A percentile compares a stretch with the other conserved stretches of the same genome.
Evolutionary conservation across 208 protist species (phyloP).

Genomic region (Endotrypanum monterogeii): DNA sequence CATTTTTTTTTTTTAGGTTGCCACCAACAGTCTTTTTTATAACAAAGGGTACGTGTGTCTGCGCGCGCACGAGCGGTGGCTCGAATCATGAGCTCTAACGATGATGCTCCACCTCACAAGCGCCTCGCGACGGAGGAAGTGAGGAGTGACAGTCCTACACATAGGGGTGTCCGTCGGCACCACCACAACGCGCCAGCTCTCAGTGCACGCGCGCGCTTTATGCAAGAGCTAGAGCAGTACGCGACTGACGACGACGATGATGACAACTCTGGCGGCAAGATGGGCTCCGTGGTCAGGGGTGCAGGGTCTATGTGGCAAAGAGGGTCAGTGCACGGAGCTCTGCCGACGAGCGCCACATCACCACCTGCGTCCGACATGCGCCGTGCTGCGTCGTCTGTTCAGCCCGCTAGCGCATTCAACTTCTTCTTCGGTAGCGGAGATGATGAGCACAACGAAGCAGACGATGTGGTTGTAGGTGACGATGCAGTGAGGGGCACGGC

Average conservation of each 20-base stretch:
- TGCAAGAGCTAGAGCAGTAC: conserved; percentile 34
- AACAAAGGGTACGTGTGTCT: background rate
- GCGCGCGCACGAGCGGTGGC: background rate
- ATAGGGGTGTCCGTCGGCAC: conserved; percentile 12
- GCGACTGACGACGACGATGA: conserved; percentile 52
- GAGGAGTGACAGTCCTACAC: conserved; percentile 4
- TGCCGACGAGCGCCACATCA: background rate
- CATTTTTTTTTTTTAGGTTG: background rate
- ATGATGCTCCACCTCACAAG: conserved; percentile 18
- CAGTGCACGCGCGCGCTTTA: conserved; percentile 33
- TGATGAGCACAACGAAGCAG: conserved; percentile 1
- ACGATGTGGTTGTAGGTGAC: background rate
- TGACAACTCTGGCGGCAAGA: background rate
- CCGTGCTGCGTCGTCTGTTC: background rate
- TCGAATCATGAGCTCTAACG: background rate
- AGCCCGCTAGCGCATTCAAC: background rate
- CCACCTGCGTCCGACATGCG: background rate
- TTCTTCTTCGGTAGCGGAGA: conserved; percentile 14
- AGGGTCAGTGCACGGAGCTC: background rate
- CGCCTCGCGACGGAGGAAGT: conserved; percentile 12
- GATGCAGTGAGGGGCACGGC: background rate
- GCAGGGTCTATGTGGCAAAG: background rate
- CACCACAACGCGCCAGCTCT: background rate
- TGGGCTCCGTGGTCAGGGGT: background rate
- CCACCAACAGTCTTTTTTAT: background rate